Evolutionary conservation across 805 yeast species (phyloP), one percentile per base, ranked within the genome.

Genomic region (Candida insectorum): DNA sequence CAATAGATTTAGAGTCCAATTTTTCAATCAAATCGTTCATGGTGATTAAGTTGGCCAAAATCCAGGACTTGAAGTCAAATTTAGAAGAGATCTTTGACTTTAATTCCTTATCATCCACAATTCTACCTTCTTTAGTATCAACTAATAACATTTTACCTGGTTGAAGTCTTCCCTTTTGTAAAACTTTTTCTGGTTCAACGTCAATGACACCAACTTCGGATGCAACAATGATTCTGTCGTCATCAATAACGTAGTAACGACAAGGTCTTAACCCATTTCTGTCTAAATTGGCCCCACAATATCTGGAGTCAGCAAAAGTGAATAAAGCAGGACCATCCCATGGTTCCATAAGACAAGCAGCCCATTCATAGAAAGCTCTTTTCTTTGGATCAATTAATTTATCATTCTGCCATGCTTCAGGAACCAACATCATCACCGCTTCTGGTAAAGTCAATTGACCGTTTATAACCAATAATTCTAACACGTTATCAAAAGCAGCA

Each of bases 251-350:
- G 62, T 93, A 93, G 71, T 86, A 91, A 58, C 98, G 86, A 71
- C 98, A 93, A 23, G 98, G 98, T 68, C 98, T 83, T 54, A 91
- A 75, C 44, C 98, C 98, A 58, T 93, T 91, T 67, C 98, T 79
- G 66, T 91, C 98, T 47, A 93, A 75, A 60, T 89, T 89, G 31
- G 98, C 98, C 71, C 98, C 98, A 66, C 96, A 87, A 74, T 86
- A 91, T 51, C 97, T 77, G 48, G 96, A 97, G 62, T 91, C 97
- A 23, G 97, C 91, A 61, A 91, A 93, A 19, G 95, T 88, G 69
- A 91, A 85, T 47, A 93, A 69, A 22, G 97, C 97, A 13, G 98
- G 98, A 45, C 98, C 98, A 65, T 91, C 98, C 98, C 98, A 91
- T 6, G 97, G 97, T 68, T 91, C 98, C 96, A 93, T 93, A 45